Base-by-base conservation (phyloP, 257 asterid species). In the Haberlea rhodopensis region DNA sequence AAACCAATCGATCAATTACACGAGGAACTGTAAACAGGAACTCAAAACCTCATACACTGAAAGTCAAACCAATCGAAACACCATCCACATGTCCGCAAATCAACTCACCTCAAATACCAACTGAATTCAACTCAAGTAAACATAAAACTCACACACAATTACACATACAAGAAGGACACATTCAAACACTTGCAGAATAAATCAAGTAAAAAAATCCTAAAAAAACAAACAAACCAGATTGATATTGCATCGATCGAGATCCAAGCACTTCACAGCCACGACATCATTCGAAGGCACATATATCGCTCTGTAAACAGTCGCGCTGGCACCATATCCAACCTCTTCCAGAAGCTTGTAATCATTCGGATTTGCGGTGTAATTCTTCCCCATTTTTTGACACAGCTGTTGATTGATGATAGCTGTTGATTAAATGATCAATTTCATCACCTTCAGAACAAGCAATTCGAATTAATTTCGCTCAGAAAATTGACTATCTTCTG, bases 161-260 rank as follows among this genome's bases (percentile, higher is more conserved):
- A 40, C 4, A 45, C 18, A 60, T 32, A 54, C 29, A 29, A 52
- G 58, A 62, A 34, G 67, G 59, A 66, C 28, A 68, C 52, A 27
- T 46, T 57, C 63, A 21, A 48, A 13, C 22, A 21, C 61, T 8
- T 2, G 53, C 51, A 5, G 57, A 75, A 65, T 55, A 58, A 69
- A 71, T 49, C 62, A 67, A 56, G 40, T 20, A 21, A 56, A 52
- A 64, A 53, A 58, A 63, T 53, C 70, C 23, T 69, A 71, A 32
- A 11, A 40, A 65, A 20, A 8, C 5, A 31, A 57, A 81, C 86
- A 63, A 69, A 92, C 99, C 95, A 92, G 91, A 89, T 86, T 92
- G 87, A 85, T 87, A 29, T 87, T 84, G 88, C 99, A 92, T 66
- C 99, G 96, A 90, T 92, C 99, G 88, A 92, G 99, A 92, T 92